Evolutionary conservation across 129 eudicot species (phyloP).

Genomic region (Chrysanthemum makinoi): DNA sequence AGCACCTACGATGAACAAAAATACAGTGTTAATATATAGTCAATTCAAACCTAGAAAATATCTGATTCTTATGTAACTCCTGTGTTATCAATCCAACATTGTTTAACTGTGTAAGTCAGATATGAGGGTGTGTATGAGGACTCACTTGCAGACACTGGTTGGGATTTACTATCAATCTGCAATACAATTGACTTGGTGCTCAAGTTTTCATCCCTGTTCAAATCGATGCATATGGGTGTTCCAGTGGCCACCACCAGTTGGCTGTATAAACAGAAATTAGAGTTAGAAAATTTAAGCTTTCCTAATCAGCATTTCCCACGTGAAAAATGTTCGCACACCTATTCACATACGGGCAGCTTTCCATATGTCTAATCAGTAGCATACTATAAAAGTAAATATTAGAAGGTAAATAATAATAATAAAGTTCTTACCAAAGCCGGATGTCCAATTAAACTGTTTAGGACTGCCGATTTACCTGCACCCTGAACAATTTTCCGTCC

Average conservation of each 20-base stretch:
- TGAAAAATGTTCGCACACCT: neutral
- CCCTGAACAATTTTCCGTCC: slow-evolving; percentile 56
- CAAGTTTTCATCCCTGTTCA: slow-evolving; percentile 74
- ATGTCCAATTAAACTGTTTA: slow-evolving; percentile 98
- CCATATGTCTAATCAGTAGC: neutral
- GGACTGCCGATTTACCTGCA: slow-evolving; percentile 97
- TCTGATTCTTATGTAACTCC: slow-evolving; percentile 4
- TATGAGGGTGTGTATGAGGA: slow-evolving; percentile 22
- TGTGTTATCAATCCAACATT: slow-evolving; percentile 8
- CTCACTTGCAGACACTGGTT: slow-evolving; percentile 98
- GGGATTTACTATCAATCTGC: slow-evolving; percentile 93
- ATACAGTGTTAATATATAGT: slow-evolving; percentile 20
- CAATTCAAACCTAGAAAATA: slow-evolving; percentile 1
- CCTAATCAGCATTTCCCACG: no score
- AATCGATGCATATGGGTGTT: slow-evolving; percentile 84
- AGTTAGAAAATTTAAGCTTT: slow-evolving; percentile 13
- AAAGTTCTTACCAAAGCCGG: slow-evolving; percentile 76
- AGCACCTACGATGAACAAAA: slow-evolving; percentile 54
- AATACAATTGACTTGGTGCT: slow-evolving; percentile 81
- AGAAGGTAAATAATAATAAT: neutral
- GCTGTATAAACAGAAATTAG: slow-evolving; percentile 45
- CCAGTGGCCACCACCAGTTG: slow-evolving; percentile 99
- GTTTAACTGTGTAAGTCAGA: slow-evolving; percentile 14
- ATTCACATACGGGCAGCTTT: slow-evolving; percentile 9
- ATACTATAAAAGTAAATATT: neutral